Evolutionary conservation across 2,329 filamentous ascomycete species (phyloP), one percentile per base, ranked within the genome.

Genomic region (Fonsecaea monophora): DNA sequence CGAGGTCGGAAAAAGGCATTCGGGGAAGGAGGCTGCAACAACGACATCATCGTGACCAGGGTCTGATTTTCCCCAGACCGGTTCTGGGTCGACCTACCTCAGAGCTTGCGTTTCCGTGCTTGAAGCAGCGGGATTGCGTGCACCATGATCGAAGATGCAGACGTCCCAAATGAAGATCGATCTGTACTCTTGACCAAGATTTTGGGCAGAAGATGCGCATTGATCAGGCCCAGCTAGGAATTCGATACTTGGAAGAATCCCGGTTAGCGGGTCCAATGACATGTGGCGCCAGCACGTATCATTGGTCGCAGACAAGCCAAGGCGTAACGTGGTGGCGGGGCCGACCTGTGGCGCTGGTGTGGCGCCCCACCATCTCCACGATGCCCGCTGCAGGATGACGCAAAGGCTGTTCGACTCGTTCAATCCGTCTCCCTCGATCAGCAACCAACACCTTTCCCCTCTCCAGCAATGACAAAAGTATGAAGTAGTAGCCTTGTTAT

Each of bases 31-130:
- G 21, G 59, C 61, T 50, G 61, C 60, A 65, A 60, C 64, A 63
- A 68, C 66, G 67, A 68, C 65, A 70, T 70, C 69, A 69, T 70
- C 54, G 60, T 15, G 55, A 60, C 62, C 42, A 62, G 68, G 68
- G 54, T 61, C 38, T 45, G 21, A 35, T 9, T 3, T 55, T 53
- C 32, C 54, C 54, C 62, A 64, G 53, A 55, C 59, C 45, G 21
- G 59, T 61, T 61, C 45, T 18, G 45, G 9, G 8, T 21, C 34
- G 38, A 38, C 15, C 21, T 53, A 54, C 38, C 42, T 30, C 53
- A n/a, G 21, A 42, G 8, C 6, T 12, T 30, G 30, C 30, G 40
- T 34, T 48, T 48, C 35, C 30, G 9, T 50, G 55, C 18, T 67
- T 45, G 50, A 67, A 69, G 67, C 67, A 21, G 64, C 67, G 58